Evolutionary conservation across 805 yeast species (phyloP).

Genomic region (Saccharomycopsis babjevae): DNA sequence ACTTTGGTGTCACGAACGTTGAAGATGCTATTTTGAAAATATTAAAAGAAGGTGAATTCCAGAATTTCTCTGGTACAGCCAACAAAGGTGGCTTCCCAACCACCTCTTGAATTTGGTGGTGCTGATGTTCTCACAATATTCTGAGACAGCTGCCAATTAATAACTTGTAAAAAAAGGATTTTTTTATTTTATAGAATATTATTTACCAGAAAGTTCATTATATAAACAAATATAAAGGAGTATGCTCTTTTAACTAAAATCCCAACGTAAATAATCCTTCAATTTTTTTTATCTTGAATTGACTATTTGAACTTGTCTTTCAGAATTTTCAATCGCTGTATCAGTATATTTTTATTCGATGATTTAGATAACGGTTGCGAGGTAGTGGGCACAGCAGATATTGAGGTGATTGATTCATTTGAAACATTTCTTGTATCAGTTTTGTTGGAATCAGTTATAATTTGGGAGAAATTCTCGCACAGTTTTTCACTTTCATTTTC

Average conservation of each 20-base stretch:
- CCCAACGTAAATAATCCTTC: no score
- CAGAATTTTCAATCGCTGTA: background rate
- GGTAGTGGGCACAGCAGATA: background rate
- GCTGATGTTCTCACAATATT: constrained; percentile 7
- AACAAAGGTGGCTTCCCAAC: constrained; percentile 24
- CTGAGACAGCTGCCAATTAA: background rate
- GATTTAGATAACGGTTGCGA: background rate
- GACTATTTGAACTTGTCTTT: background rate
- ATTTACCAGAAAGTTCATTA: background rate
- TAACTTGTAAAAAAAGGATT: background rate
- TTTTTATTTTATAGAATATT: background rate
- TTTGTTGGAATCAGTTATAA: background rate
- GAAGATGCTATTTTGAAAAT: constrained; percentile 55
- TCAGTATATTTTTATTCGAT: background rate
- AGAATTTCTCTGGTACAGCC: constrained; percentile 22
- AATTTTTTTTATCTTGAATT: background rate
- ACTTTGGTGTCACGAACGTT: constrained; percentile 48
- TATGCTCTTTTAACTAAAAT: no score
- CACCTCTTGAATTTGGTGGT: constrained; percentile 40
- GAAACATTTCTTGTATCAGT: background rate
- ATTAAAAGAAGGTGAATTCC: constrained; percentile 47
- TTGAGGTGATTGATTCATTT: background rate
- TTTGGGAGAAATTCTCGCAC: background rate
- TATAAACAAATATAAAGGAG: no score
- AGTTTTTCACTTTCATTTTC: background rate